Conservation (phyloP, 2,329 filamentous ascomycete genomes). For the Fusarium avenaceum region DNA sequence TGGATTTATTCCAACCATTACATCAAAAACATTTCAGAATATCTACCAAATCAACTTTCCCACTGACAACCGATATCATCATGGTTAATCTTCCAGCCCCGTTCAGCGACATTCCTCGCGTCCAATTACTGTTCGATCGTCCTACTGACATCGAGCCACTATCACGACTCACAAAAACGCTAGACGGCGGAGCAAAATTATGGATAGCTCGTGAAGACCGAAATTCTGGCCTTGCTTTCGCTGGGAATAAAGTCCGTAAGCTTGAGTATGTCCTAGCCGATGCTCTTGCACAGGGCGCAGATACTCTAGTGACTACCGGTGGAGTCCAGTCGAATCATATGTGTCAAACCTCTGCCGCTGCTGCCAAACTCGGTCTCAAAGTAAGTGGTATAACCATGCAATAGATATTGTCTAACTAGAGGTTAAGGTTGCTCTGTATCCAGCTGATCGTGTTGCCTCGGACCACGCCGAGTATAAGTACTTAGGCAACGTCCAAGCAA, state of each 20-base stretch:
- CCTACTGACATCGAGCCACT: conserved; percentile 30
- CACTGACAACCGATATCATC: not conserved
- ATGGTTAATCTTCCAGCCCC: conserved; percentile 24
- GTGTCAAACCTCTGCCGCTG: conserved; percentile 37
- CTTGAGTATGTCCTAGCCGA: conserved; percentile 36
- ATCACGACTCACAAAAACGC: conserved; percentile 11
- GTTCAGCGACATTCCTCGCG: conserved; percentile 23
- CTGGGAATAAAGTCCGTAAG: conserved; percentile 35
- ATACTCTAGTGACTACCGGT: conserved; percentile 33
- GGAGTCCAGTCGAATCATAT: conserved; percentile 37
- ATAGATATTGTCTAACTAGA: not conserved
- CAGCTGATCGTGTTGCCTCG: conserved; percentile 13
- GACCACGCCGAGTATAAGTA: conserved; percentile 24
- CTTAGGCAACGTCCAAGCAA: conserved; percentile 30
- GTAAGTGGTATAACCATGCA: not conserved
- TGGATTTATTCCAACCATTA: not conserved
- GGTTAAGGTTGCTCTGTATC: conserved; percentile 28
- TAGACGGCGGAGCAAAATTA: not conserved
- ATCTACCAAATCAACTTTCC: no score
- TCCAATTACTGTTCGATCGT: conserved; percentile 30
- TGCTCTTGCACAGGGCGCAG: conserved; percentile 24
- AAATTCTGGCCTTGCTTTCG: conserved; percentile 39
- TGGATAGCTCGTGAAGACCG: conserved; percentile 36
- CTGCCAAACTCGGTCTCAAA: conserved; percentile 27
- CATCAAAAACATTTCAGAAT: not conserved